phyloP scores from a whole-genome alignment of 805 yeast species.

The Ogataea salicorniae region DNA sequence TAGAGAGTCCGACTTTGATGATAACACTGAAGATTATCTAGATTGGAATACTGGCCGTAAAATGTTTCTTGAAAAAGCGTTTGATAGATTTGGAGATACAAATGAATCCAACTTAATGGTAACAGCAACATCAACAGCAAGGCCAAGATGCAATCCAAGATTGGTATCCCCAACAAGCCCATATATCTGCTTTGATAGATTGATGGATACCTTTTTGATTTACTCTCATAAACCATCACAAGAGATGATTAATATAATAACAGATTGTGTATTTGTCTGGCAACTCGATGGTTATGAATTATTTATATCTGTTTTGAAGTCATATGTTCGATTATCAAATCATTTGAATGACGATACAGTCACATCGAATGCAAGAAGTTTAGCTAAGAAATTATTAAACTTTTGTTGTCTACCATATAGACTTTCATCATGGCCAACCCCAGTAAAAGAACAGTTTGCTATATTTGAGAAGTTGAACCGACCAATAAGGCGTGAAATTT shows the following conservation, averaged over 20 bases:
- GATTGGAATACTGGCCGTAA: slow-evolving; percentile 16
- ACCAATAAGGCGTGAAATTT: slow-evolving; percentile 6
- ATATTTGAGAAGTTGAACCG: slow-evolving; percentile 7
- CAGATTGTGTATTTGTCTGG: slow-evolving; percentile 20
- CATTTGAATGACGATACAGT: background rate
- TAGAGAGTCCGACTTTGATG: slow-evolving; percentile 9
- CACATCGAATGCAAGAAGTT: slow-evolving; percentile 3
- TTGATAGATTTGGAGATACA: slow-evolving; percentile 7
- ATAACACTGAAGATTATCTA: slow-evolving; percentile 1
- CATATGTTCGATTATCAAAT: slow-evolving; percentile 3
- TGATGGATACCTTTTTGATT: slow-evolving; percentile 8
- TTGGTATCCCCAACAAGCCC: slow-evolving; percentile 11
- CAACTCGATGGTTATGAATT: slow-evolving; percentile 21
- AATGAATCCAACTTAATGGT: background rate
- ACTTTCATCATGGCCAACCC: slow-evolving; percentile 12
- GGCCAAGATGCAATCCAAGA: slow-evolving; percentile 1
- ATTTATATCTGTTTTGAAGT: slow-evolving; percentile 10
- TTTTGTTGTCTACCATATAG: slow-evolving; percentile 11
- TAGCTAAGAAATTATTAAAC: slow-evolving; percentile 9
- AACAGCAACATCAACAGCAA: slow-evolving; percentile 1
- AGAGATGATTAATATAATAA: slow-evolving; percentile 5
- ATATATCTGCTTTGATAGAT: slow-evolving; percentile 9
- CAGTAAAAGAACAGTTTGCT: slow-evolving; percentile 5
- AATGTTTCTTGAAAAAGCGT: slow-evolving; percentile 7
- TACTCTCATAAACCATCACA: slow-evolving; percentile 1